Conservation (phyloP, 2,329 filamentous ascomycete species). For the Fusarium metavorans region DNA sequence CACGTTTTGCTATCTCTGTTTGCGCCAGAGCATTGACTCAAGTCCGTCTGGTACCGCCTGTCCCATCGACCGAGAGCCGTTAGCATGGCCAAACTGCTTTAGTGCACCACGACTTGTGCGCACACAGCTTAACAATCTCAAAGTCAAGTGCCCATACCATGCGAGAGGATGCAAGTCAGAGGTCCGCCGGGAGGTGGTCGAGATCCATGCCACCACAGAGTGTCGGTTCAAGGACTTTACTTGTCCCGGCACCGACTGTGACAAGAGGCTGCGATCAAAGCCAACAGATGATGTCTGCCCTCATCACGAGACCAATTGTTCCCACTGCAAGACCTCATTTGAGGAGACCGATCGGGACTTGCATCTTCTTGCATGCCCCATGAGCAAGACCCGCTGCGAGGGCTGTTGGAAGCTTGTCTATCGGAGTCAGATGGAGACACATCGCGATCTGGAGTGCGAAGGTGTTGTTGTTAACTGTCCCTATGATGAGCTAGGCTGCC, state of each 20-base stretch:
- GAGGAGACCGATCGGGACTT: conserved; percentile 57
- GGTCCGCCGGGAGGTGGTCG: conserved; percentile 65
- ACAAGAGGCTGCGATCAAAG: conserved; percentile 63
- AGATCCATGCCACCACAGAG: conserved; percentile 67
- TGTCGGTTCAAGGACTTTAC: conserved; percentile 67
- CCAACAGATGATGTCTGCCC: conserved; percentile 65
- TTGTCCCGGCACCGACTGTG: conserved; percentile 67
- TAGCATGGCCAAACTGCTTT: conserved; percentile 55
- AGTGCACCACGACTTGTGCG: conserved; percentile 62
- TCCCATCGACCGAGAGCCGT: conserved; percentile 67
- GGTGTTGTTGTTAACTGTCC: conserved; percentile 64
- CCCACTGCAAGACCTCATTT: conserved; percentile 65
- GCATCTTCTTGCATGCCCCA: conserved; percentile 57
- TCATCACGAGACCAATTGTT: conserved; percentile 64
- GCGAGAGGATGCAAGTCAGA: conserved; percentile 62
- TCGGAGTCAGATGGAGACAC: conserved; percentile 59
- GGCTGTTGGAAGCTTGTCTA: conserved; percentile 61
- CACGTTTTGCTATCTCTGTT: conserved; percentile 72
- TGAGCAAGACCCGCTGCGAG: conserved; percentile 61
- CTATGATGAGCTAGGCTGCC: conserved; percentile 53
- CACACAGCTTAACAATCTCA: conserved; percentile 71
- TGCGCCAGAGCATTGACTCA: conserved; percentile 57
- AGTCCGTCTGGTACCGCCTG: conserved; percentile 60
- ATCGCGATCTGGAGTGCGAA: conserved; percentile 62
- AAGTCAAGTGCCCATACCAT: conserved; percentile 69